Percentiles rank a stretch among this genome's conserved stretches.
Evolutionary conservation across 257 asterid genomes (phyloP).

Genomic region (Salvia miltiorrhiza): DNA sequence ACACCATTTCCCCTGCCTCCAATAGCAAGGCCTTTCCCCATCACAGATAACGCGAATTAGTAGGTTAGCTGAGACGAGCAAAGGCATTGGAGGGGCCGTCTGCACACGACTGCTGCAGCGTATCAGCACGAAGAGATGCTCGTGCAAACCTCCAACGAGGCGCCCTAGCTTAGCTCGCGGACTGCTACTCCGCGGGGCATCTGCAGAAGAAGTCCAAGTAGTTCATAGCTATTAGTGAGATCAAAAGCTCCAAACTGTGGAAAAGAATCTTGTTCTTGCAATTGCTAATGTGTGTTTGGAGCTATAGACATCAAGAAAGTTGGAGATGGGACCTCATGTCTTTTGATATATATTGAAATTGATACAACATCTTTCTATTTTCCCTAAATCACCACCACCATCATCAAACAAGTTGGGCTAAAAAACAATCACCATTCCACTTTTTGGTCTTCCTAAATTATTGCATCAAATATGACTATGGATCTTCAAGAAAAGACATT

Average conservation of each 20-base stretch:
- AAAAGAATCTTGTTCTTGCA: neutral
- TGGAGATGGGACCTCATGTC: neutral
- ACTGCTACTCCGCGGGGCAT: neutral
- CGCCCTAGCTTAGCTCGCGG: neutral
- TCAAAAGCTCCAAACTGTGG: neutral
- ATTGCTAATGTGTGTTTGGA: neutral
- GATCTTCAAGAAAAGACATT: neutral
- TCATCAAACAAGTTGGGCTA: neutral
- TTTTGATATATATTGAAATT: neutral
- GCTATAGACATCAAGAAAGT: conserved; percentile 8
- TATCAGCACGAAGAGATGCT: neutral
- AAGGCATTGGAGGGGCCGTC: neutral
- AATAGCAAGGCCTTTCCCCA: neutral
- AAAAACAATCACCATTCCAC: neutral
- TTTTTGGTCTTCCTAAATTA: neutral
- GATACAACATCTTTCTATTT: neutral
- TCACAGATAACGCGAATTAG: neutral
- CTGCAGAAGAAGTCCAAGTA: neutral
- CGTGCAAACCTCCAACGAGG: neutral
- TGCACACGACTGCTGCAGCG: neutral
- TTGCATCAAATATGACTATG: neutral
- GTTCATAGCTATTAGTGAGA: neutral
- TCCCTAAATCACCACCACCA: neutral
- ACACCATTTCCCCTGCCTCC: neutral
- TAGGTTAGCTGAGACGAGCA: neutral